Conservation (phyloP, 2,329 filamentous ascomycete species). For the Beauveria rudraprayagi region DNA sequence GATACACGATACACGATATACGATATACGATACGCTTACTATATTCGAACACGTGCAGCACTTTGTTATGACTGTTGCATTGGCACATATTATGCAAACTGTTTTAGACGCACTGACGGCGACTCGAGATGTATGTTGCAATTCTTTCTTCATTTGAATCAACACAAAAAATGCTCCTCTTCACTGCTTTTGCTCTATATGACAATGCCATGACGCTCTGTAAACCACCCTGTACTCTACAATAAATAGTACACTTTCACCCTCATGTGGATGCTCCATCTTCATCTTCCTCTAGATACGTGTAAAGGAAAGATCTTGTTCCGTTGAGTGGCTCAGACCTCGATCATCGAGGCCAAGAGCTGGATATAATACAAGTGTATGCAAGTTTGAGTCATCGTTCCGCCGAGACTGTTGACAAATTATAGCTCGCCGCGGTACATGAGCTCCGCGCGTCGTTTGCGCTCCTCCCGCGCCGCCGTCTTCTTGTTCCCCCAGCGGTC, state of each 20-base stretch:
- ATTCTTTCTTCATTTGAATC: too few species aligned
- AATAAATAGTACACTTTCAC: slow-evolving; percentile 7
- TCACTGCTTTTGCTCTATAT: not conserved
- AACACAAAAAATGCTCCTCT: not conserved
- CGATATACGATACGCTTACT: too few species aligned
- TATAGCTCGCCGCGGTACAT: slow-evolving; percentile 45
- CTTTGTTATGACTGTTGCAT: too few species aligned
- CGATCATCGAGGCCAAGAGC: not conserved
- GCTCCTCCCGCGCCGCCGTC: slow-evolving; percentile 46
- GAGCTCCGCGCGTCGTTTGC: slow-evolving; percentile 44
- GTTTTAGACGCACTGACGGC: too few species aligned
- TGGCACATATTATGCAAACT: too few species aligned
- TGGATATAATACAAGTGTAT: slow-evolving; percentile 6
- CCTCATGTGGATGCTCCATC: not conserved
- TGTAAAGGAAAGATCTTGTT: not conserved
- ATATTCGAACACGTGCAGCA: too few species aligned
- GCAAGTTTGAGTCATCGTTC: not conserved
- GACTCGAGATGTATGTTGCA: too few species aligned
- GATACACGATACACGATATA: not conserved
- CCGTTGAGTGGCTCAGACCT: not conserved
- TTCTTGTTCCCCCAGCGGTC: slow-evolving; percentile 51
- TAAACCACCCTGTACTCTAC: not conserved
- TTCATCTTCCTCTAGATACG: not conserved
- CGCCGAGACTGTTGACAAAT: not conserved
- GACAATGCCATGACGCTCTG: slow-evolving; percentile 9